These are phyloP conservation scores for Saccharomycopsis sp. DNA, from an alignment of 805 yeast genomes.

Conservation along the genomic window DNA sequence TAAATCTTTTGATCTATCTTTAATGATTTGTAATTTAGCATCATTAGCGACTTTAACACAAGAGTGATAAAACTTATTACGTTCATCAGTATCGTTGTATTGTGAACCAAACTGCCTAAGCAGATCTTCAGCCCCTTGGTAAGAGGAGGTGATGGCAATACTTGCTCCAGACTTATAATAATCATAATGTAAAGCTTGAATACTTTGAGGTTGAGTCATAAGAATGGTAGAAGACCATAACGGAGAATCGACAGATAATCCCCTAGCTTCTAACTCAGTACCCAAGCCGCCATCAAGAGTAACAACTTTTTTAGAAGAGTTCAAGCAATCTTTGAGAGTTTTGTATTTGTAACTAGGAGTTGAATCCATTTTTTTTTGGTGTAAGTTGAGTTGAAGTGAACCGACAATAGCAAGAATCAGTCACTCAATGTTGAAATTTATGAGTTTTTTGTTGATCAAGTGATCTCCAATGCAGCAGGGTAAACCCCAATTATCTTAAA, in stretches of 20 bases:
- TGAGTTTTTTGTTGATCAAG: too few species aligned
- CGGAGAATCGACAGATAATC: slow-evolving; percentile 33
- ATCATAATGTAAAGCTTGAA: slow-evolving; percentile 37
- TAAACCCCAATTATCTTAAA: too few species aligned
- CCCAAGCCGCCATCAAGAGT: slow-evolving; percentile 56
- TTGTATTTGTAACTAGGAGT: not conserved
- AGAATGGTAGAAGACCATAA: slow-evolving; percentile 57
- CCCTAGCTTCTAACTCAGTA: slow-evolving; percentile 44
- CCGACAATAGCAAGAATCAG: too few species aligned
- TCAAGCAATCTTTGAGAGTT: not conserved
- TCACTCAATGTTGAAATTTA: too few species aligned
- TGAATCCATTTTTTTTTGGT: slow-evolving; percentile 1
- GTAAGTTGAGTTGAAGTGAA: too few species aligned
- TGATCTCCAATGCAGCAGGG: too few species aligned
- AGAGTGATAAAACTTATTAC: slow-evolving; percentile 17
- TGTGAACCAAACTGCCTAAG: not conserved
- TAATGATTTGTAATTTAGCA: not conserved
- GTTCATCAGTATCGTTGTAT: not conserved
- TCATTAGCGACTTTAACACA: slow-evolving; percentile 21
- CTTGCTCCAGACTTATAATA: slow-evolving; percentile 48
- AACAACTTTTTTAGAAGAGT: slow-evolving; percentile 4
- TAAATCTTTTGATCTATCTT: not conserved
- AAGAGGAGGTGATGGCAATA: slow-evolving; percentile 44
- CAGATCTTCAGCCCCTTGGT: slow-evolving; percentile 31
- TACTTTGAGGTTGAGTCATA: slow-evolving; percentile 31